Evolutionary conservation across 129 eudicot genomes (phyloP).

Genomic region (Lonicera japonica): DNA sequence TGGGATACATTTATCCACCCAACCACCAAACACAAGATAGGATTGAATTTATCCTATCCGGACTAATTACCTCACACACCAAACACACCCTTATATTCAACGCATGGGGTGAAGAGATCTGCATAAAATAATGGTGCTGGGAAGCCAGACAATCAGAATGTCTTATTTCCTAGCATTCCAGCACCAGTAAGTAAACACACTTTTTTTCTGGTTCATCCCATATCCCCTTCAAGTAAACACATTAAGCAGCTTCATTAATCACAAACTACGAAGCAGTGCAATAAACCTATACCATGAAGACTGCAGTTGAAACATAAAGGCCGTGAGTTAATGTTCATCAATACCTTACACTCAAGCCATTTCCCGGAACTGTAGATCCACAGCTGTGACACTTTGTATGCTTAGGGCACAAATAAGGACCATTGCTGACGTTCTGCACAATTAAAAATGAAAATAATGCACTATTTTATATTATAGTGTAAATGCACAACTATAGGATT

Average conservation of each 20-base stretch:
- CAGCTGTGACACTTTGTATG: constrained; percentile 99
- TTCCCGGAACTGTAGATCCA: constrained; percentile 88
- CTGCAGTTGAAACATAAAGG: not conserved
- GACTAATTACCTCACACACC: too few relatives aligned
- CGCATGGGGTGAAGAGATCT: too few relatives aligned
- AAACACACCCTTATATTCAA: too few relatives aligned
- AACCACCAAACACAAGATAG: too few relatives aligned
- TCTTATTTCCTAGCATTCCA: too few relatives aligned
- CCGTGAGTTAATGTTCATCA: constrained; percentile 1
- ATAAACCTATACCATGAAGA: not conserved
- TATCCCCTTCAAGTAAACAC: too few relatives aligned
- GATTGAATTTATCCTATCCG: too few relatives aligned
- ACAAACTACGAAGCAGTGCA: not conserved
- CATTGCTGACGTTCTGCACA: constrained; percentile 77
- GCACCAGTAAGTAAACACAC: too few relatives aligned
- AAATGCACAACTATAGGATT: constrained; percentile 3
- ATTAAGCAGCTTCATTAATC: not conserved
- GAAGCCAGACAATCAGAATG: too few relatives aligned
- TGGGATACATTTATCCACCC: too few relatives aligned
- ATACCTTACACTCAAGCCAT: constrained; percentile 91
- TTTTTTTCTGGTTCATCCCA: too few relatives aligned
- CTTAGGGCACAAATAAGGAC: constrained; percentile 94
- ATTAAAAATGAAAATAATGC: constrained; percentile 5
- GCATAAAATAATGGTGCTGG: too few relatives aligned
- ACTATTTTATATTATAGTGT: not conserved